Base-by-base conservation (phyloP, 768 basidiomycete species). In the Kwoniella shandongensis region DNA sequence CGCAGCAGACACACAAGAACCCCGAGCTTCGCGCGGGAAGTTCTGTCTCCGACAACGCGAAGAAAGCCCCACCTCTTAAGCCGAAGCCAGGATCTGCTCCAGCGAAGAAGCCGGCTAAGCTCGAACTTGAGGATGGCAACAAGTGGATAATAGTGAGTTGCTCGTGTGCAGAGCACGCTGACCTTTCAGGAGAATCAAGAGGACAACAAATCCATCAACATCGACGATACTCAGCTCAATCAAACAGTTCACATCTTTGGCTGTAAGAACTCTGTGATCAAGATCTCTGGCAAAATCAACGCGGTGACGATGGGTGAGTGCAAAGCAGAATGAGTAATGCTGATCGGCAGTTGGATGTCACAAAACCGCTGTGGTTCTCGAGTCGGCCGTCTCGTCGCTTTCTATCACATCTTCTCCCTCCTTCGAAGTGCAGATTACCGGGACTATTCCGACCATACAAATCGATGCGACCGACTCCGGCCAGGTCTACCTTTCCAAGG, bases 1-100 rank as follows among this genome's bases (percentile, higher is more conserved):
- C 89, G 62, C 88, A 97, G 76, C 93, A 94, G 92, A 97, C 92
- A 2, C 96, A 99, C 81, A 98, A 99, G 82, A 98, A 99, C 70
- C 94, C 96, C 0, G 83, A 85, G 10, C 78, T 99, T 35, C 80
- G 96, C 27, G 83, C 80, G 15, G 62, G 79, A 13, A 77, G 79
- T 30, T 76, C 78, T 22, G 89, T 80, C 66, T 85, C 81, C 71
- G 68, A 74, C 13, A 54, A 52, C 15, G 42, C 23, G 40, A 51
- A 38, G 57, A 61, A 40, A 29, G 81, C 75, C 67, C 76, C 54
- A 79, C 81, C 65, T n/a, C 44, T 71, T 36, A 62, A 94, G 1
- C 81, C 84, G 2, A 98, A 98, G 67, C 94, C 94, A 18, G 83
- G 84, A 3, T 40, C 62, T 11, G 20, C 38, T 25, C 79, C 92